Evolutionary conservation across 2,329 filamentous ascomycete species (phyloP).

Genomic region (Neofusicoccum kwambonambiense): DNA sequence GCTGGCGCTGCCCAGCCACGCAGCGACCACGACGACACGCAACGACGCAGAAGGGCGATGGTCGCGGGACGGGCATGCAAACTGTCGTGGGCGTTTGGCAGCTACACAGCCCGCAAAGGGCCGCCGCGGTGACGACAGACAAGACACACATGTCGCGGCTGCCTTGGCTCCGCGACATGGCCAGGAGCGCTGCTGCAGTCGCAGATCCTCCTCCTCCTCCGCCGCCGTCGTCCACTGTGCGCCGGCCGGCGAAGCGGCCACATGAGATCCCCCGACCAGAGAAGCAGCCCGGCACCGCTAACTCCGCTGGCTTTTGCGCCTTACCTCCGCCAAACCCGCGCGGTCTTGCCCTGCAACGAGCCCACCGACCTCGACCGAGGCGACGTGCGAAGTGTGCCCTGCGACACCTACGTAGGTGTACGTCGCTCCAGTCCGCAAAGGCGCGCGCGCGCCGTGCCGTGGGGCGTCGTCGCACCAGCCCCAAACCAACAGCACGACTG

Average conservation of each 20-base stretch:
- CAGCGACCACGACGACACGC: background rate
- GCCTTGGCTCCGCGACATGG: background rate
- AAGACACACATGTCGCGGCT: background rate
- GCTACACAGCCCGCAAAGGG: background rate
- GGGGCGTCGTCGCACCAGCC: too few species aligned
- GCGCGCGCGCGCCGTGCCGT: background rate
- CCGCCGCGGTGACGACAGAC: background rate
- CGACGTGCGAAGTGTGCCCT: too few species aligned
- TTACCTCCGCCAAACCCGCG: too few species aligned
- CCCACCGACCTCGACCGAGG: too few species aligned
- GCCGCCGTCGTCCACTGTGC: background rate
- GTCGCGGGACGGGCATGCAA: background rate
- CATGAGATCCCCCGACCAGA: too few species aligned
- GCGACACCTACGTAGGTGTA: background rate
- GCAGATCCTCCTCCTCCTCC: background rate
- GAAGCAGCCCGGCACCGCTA: too few species aligned
- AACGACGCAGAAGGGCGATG: too few species aligned
- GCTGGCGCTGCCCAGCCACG: background rate
- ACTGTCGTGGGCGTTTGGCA: background rate
- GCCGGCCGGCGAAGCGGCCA: too few species aligned
- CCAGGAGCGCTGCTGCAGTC: background rate
- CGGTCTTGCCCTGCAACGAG: too few species aligned
- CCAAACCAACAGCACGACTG: background rate
- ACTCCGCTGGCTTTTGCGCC: too few species aligned
- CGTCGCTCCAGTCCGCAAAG: background rate